Evolutionary conservation across 768 basidiomycete species (phyloP).

Genomic region (Leccinum broughii): DNA sequence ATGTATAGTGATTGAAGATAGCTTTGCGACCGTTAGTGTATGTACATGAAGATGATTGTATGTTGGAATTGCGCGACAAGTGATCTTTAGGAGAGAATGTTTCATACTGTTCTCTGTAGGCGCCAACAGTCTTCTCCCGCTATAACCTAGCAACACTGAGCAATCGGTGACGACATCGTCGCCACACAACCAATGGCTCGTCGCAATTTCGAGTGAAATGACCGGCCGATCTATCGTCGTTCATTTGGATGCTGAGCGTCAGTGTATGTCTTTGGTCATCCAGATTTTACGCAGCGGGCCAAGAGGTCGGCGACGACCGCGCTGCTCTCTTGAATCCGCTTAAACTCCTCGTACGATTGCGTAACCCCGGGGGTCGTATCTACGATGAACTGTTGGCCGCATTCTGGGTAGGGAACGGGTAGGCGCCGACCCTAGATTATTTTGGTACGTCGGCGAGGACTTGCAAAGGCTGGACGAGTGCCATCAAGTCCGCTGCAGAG

Average conservation of each 20-base stretch:
- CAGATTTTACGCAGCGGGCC: constrained; percentile 46
- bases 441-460: too few relatives aligned
- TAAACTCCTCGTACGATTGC: constrained; percentile 39
- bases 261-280: constrained; percentile 4
- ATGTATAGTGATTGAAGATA: too few relatives aligned
- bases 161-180: background rate
- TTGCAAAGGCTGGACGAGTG: too few relatives aligned
- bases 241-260: background rate
- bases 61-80: background rate
- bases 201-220: background rate
- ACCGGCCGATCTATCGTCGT: background rate
- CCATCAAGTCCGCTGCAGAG: constrained; percentile 33
- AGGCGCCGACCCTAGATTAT: too few relatives aligned
- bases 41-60: background rate
- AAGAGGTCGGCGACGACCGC: constrained; percentile 45
- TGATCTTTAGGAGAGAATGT: background rate
- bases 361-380: too few relatives aligned
- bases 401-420: too few relatives aligned
- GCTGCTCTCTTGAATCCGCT: constrained; percentile 36
- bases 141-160: background rate
- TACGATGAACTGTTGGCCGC: too few relatives aligned
- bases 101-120: background rate
- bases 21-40: background rate
- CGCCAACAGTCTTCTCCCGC: background rate
- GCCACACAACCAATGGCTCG: background rate